Evolutionary conservation across 2,329 filamentous ascomycete genomes (phyloP), one percentile per base, ranked within the genome.

Genomic region (Sarocladium kiliense): DNA sequence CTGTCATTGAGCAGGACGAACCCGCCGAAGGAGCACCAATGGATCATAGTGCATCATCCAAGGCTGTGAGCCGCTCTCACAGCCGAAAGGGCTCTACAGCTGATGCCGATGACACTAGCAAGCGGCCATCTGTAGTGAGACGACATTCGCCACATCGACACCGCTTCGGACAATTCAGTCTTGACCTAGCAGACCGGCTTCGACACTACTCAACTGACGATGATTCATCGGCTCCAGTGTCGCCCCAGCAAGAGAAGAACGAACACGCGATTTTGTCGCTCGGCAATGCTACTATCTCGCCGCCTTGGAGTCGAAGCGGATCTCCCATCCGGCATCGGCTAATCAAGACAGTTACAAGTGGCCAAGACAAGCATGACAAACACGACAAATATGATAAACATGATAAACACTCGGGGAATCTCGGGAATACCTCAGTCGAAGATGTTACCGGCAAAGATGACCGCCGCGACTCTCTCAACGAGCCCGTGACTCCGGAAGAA

Each of bases 241-340:
- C 82, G 0, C 82, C 82, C 3, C 77, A 78, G 23, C 63, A 77
- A n/a, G 77, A 72, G 47, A 41, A 39, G 32, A 18, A 5, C n/a
- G 50, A 41, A 16, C 32, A 53, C 16, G 50, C 18, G 7, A 51
- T 51, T 3, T 18, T 34, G 65, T 73, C 3, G 60, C 76, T 67
- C 66, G 77, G 57, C 69, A 81, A 62, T 62, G 73, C 62, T 69
- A 72, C 88, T 56, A 66, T 87, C 9, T 88, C 87, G 3, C 80
- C 85, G 1, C 74, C 78, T 3, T 76, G 75, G 7, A 90, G 85
- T 62, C 80, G 87, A 23, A 77, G 81, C 1, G 74, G 75, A 2
- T 90, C 88, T 6, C 87, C 87, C 27, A 72, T 75, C 0, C 79
- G 85, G 53, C 87, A 82, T 54, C 79, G 81, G 1, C 71, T 84